phyloP scores from a whole-genome alignment of 2,329 filamentous ascomycete species.

The Exophiala phaeomuriformis region DNA sequence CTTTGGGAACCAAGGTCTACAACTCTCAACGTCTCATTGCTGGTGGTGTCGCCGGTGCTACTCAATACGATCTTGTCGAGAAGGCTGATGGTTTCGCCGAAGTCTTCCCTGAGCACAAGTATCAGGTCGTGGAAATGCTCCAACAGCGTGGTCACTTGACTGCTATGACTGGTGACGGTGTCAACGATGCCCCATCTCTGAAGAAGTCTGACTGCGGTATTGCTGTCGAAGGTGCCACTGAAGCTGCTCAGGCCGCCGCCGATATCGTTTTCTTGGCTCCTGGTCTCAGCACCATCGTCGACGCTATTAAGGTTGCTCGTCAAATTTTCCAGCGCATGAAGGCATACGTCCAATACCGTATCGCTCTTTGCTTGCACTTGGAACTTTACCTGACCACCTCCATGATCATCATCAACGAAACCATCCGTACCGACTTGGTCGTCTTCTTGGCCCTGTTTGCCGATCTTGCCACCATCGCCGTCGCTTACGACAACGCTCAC shows the following conservation, averaged over 20 bases:
- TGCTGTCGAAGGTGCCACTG: constrained; percentile 63
- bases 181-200: constrained; percentile 65
- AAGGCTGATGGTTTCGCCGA: constrained; percentile 67
- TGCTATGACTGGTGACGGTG: constrained; percentile 70
- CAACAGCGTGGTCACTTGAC: constrained; percentile 66
- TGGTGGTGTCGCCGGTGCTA: constrained; percentile 64
- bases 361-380: constrained; percentile 64
- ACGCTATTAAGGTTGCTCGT: constrained; percentile 65
- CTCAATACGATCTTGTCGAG: constrained; percentile 69
- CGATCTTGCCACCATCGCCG: constrained; percentile 69
- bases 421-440: constrained; percentile 62
- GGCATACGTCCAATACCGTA: constrained; percentile 70
- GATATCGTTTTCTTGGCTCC: constrained; percentile 70
- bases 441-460: constrained; percentile 75
- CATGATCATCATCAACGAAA: constrained; percentile 75
- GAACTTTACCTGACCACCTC: constrained; percentile 70
- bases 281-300: constrained; percentile 63
- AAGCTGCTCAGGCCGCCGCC: constrained; percentile 64
- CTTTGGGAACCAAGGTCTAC: constrained; percentile 72
- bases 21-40: constrained; percentile 71
- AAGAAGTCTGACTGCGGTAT: constrained; percentile 71
- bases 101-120: constrained; percentile 70
- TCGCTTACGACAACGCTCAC: constrained; percentile 72
- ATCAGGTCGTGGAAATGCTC: constrained; percentile 68
- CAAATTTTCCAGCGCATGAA: constrained; percentile 75